These are phyloP conservation scores for Mycosarcoma maydis DNA, from an alignment of 1,284 basidiomycete genomes.

Conservation along the genomic window DNA sequence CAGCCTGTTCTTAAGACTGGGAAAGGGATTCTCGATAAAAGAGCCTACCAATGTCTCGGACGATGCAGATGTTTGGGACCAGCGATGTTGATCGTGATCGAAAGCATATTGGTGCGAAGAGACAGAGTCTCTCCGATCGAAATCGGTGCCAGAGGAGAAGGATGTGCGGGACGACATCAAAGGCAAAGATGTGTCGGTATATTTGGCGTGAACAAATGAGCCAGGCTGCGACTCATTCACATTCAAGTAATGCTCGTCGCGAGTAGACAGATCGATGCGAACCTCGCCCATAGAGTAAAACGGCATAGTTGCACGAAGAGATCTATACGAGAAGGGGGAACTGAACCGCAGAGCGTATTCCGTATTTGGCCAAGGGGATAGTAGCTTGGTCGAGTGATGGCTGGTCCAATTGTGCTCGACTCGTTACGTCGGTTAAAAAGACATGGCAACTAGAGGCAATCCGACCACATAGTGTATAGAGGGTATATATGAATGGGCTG, in stretches of 20 bases:
- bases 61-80: conserved; percentile 4
- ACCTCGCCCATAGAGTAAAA: conserved; percentile 28
- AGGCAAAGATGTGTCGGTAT: conserved; percentile 1
- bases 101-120: background rate
- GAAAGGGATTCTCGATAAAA: conserved; percentile 11
- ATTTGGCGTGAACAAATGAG: background rate
- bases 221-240: background rate
- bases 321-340: too few relatives aligned
- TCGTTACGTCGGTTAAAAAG: too few relatives aligned
- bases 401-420: too few relatives aligned
- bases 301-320: conserved; percentile 1
- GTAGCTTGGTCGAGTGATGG: too few relatives aligned
- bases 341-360: too few relatives aligned
- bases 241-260: conserved; percentile 1
- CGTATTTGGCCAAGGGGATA: too few relatives aligned
- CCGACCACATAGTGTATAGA: too few relatives aligned
- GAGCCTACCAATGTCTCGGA: conserved; percentile 18
- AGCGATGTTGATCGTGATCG: conserved; percentile 3
- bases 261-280: conserved; percentile 10
- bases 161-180: conserved; percentile 13
- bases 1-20: conserved; percentile 17
- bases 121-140: conserved; percentile 3
- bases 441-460: too few relatives aligned
- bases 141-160: conserved; percentile 16
- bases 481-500: too few relatives aligned